These are phyloP conservation scores for Yamadazyma blattariae DNA, from an alignment of 1,139 yeast genomes.

Conservation along the genomic window DNA sequence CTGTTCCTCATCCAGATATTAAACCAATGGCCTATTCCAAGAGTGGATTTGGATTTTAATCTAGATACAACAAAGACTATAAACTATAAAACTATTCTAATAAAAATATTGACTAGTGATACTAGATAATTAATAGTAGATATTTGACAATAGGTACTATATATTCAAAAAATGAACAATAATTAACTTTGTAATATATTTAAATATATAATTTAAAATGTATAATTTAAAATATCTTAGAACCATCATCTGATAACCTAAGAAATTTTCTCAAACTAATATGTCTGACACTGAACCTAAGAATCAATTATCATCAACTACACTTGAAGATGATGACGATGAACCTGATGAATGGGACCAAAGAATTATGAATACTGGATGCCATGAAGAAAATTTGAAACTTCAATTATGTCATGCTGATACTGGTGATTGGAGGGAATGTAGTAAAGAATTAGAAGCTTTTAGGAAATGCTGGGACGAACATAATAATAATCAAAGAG, in stretches of 20 bases:
- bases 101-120: too few species aligned
- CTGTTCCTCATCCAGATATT: constrained; percentile 86
- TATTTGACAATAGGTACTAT: not conserved
- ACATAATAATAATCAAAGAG: constrained; percentile 56
- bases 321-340: constrained; percentile 40
- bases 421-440: constrained; percentile 76
- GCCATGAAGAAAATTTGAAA: constrained; percentile 64
- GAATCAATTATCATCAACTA: too few species aligned
- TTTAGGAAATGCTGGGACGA: constrained; percentile 67
- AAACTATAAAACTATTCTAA: too few species aligned
- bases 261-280: not conserved
- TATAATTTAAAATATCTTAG: too few species aligned
- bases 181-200: too few species aligned
- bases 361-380: constrained; percentile 70
- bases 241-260: too few species aligned
- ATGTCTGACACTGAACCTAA: not conserved
- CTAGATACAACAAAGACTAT: too few species aligned
- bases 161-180: too few species aligned
- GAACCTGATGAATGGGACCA: constrained; percentile 76
- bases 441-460: constrained; percentile 63
- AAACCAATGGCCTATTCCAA: constrained; percentile 97
- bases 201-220: too few species aligned
- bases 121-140: not conserved
- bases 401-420: constrained; percentile 77
- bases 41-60: constrained; percentile 33